Conservation (phyloP, 2,329 filamentous ascomycete species). For the Beauveria asiatica region DNA sequence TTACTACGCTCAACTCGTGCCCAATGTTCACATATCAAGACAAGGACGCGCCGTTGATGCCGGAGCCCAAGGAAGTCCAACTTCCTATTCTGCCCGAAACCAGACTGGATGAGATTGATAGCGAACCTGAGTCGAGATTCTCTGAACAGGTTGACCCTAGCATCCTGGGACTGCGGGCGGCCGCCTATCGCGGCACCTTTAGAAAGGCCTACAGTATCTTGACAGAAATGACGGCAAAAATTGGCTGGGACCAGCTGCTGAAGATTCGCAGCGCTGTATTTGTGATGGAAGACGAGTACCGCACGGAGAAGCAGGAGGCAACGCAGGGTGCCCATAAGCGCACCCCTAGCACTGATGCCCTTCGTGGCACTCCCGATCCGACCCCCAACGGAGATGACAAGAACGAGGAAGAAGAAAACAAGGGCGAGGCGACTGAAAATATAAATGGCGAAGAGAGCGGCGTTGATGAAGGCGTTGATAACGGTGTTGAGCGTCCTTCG, state of each 20-base stretch:
- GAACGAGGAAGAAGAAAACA: slow-evolving; percentile 27
- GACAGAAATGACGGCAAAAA: slow-evolving; percentile 91
- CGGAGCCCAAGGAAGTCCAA: slow-evolving; percentile 79
- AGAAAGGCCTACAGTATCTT: slow-evolving; percentile 88
- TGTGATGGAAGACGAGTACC: slow-evolving; percentile 98
- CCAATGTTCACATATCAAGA: slow-evolving; percentile 99
- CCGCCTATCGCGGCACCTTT: slow-evolving; percentile 90
- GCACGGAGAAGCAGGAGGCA: slow-evolving; percentile 69
- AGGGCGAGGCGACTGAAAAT: slow-evolving; percentile 24
- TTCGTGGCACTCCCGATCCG: slow-evolving; percentile 61
- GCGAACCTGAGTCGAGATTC: slow-evolving; percentile 72
- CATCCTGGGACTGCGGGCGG: slow-evolving; percentile 75
- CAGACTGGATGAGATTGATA: slow-evolving; percentile 91
- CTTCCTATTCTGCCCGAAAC: slow-evolving; percentile 84
- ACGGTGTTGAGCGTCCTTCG: slow-evolving; percentile 63
- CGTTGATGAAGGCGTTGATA: neutral
- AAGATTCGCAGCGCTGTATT: slow-evolving; percentile 96
- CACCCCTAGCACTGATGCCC: slow-evolving; percentile 70
- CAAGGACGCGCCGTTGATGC: slow-evolving; percentile 91
- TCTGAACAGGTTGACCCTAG: slow-evolving; percentile 82
- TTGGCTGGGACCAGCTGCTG: slow-evolving; percentile 93
- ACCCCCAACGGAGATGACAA: slow-evolving; percentile 40
- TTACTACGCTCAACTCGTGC: slow-evolving; percentile 93
- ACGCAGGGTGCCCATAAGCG: slow-evolving; percentile 45
- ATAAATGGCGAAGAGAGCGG: slow-evolving; percentile 30